These are phyloP conservation scores for Gentiana straminea DNA, from an alignment of 257 asterid genomes.

Conservation along the genomic window DNA sequence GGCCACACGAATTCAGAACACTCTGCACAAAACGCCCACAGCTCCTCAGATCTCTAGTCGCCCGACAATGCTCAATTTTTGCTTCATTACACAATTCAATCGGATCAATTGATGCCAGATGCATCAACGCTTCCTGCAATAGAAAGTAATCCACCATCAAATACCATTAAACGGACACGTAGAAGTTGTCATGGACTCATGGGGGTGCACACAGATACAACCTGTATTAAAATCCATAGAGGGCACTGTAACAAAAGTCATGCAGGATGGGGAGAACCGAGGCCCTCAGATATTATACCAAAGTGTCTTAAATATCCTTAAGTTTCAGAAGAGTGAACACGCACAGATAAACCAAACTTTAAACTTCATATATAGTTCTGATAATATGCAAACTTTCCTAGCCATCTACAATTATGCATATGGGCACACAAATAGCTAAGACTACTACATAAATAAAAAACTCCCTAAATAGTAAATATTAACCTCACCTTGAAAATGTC, in stretches of 20 bases:
- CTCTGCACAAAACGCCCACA: slow-evolving; percentile 77
- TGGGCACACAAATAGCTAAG: too few species aligned
- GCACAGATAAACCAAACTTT: too few species aligned
- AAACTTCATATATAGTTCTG: too few species aligned
- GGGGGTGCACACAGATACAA: not conserved
- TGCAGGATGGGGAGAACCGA: too few species aligned
- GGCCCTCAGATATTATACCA: too few species aligned
- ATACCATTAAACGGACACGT: not conserved
- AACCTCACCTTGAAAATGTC: too few species aligned
- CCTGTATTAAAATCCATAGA: not conserved
- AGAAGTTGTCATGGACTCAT: slow-evolving; percentile 1
- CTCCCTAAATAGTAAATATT: too few species aligned
- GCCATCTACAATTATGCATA: too few species aligned
- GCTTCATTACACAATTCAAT: slow-evolving; percentile 83
- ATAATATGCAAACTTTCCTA: too few species aligned
- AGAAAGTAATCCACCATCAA: slow-evolving; percentile 16
- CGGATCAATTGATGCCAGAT: slow-evolving; percentile 78
- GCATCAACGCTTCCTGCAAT: slow-evolving; percentile 60
- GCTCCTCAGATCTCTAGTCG: slow-evolving; percentile 90
- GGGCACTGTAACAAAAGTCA: not conserved
- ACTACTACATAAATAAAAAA: too few species aligned
- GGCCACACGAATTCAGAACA: slow-evolving; percentile 63
- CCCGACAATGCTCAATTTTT: slow-evolving; percentile 86
- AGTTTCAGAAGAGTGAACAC: too few species aligned
- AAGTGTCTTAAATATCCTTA: too few species aligned